Conservation (phyloP, 225 moss, liverwort and hornwort species). For the Climacium dendroides region DNA sequence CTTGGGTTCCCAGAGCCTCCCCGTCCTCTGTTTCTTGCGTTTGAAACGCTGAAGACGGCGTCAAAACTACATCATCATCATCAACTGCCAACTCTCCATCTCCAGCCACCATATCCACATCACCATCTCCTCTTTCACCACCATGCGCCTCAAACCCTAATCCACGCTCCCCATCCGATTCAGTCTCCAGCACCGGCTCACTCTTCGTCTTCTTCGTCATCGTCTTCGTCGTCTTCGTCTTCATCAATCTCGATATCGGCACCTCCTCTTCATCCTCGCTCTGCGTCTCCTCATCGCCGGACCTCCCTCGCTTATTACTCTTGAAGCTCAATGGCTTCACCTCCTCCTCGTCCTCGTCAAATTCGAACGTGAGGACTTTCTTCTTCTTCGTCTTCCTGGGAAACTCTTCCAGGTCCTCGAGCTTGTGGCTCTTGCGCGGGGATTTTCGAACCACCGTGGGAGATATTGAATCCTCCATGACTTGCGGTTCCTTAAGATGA, state of each 20-base stretch:
- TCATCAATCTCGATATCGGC: neutral
- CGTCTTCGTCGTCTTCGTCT: neutral
- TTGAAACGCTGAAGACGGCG: conserved; percentile 17
- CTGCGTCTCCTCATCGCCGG: neutral
- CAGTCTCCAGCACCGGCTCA: neutral
- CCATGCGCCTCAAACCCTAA: neutral
- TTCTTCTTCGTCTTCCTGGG: neutral
- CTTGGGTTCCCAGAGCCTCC: conserved; percentile 24
- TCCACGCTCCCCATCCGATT: neutral
- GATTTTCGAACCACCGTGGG: conserved; percentile 4
- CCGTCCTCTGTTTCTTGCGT: conserved; percentile 37
- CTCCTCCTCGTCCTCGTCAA: neutral
- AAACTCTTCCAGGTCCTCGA: neutral
- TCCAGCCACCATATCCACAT: neutral
- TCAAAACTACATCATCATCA: conserved; percentile 17
- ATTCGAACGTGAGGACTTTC: neutral
- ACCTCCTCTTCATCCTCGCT: neutral
- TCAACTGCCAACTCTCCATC: neutral
- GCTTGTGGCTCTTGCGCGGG: neutral
- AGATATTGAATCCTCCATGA: neutral
- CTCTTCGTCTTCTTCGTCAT: neutral
- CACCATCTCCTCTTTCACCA: neutral
- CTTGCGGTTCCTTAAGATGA: neutral
- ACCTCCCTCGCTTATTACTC: neutral
- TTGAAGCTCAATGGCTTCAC: neutral